Evolutionary conservation across 2,329 filamentous ascomycete genomes (phyloP).

Genomic region (Sordariomycetes sp.): DNA sequence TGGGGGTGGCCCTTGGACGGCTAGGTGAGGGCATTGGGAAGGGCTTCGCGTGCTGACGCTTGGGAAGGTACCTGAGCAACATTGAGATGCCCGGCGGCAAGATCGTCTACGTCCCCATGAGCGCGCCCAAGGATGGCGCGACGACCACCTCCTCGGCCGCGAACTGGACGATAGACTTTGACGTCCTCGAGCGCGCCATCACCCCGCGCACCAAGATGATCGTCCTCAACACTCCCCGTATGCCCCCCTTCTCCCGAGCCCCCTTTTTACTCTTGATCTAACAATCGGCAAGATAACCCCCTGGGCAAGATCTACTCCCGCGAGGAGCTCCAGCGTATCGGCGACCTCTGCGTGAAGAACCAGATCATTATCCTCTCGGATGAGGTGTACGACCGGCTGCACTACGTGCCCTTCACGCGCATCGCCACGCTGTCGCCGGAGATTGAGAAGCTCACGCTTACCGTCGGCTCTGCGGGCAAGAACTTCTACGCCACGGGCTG

Average conservation of each 20-base stretch:
- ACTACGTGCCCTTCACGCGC: constrained; percentile 89
- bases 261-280: neutral
- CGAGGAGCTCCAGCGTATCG: constrained; percentile 74
- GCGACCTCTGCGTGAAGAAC: constrained; percentile 81
- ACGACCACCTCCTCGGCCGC: constrained; percentile 71
- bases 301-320: constrained; percentile 90
- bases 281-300: constrained; percentile 59
- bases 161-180: constrained; percentile 82
- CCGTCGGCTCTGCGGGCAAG: constrained; percentile 93
- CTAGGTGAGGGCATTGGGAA: no score
- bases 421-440: constrained; percentile 86
- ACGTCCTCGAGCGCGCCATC: constrained; percentile 70
- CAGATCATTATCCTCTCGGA: constrained; percentile 89
- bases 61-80: constrained; percentile 74
- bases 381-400: constrained; percentile 90
- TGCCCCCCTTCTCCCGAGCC: constrained; percentile 7
- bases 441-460: constrained; percentile 77
- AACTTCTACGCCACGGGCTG: constrained; percentile 98
- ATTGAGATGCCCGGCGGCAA: constrained; percentile 97
- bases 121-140: constrained; percentile 73
- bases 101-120: constrained; percentile 90
- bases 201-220: constrained; percentile 92
- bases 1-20: neutral
- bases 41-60: neutral
- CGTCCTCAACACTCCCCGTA: constrained; percentile 67